A percentile compares a stretch with the other conserved stretches of the same genome.
phyloP scores from a whole-genome alignment of 139 green algal genomes.

The Chlamydomonas applanata region DNA sequence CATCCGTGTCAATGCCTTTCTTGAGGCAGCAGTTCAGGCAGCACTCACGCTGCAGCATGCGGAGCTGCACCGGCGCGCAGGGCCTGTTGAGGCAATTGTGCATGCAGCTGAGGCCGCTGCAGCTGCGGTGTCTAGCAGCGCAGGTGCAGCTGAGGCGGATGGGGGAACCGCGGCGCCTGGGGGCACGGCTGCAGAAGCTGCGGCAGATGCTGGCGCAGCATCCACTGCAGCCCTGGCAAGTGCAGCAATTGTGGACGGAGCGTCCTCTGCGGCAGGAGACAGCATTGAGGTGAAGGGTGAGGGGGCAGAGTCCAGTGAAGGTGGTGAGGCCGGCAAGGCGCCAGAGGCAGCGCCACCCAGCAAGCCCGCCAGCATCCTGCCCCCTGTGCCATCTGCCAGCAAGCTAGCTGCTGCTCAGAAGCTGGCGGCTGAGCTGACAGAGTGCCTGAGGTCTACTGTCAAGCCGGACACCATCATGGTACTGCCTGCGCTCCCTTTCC shows the following conservation, averaged over 20 bases:
- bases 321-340: background rate
- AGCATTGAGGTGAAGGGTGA: too few species aligned
- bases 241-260: too few species aligned
- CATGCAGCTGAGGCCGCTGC: background rate
- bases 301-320: background rate
- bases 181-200: slow-evolving; percentile 19
- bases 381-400: background rate
- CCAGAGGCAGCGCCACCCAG: slow-evolving; percentile 4
- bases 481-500: slow-evolving; percentile 41
- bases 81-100: background rate
- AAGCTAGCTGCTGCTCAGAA: slow-evolving; percentile 20
- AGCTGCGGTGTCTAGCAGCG: background rate
- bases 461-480: slow-evolving; percentile 60
- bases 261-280: too few species aligned
- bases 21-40: slow-evolving; percentile 20
- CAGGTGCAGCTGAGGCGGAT: background rate
- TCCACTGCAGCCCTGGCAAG: too few species aligned
- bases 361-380: background rate
- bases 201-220: too few species aligned
- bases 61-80: background rate
- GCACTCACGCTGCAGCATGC: slow-evolving; percentile 9
- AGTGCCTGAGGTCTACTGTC: slow-evolving; percentile 40
- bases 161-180: background rate
- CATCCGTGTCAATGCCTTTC: slow-evolving; percentile 15
- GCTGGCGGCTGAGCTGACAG: slow-evolving; percentile 33